Evolutionary conservation across 306 rosid species (phyloP).

Genomic region (Cucumis hystrix): DNA sequence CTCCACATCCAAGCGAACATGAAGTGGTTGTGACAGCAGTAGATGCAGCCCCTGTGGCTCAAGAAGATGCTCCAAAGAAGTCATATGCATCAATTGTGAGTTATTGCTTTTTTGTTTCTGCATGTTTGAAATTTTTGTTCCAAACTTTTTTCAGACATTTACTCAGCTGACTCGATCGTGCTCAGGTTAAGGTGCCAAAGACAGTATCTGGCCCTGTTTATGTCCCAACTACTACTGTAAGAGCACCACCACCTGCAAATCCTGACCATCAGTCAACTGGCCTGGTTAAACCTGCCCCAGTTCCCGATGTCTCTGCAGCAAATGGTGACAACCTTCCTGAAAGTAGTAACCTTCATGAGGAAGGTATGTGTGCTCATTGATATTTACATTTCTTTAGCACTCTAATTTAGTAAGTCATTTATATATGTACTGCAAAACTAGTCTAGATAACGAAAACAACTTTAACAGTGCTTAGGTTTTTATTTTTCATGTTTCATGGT

Average conservation of each 20-base stretch:
- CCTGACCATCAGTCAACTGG: slow-evolving; percentile 29
- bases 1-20: slow-evolving; percentile 26
- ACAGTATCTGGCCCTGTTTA: slow-evolving; percentile 31
- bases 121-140: not conserved
- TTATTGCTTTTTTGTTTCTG: slow-evolving; percentile 11
- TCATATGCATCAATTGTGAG: slow-evolving; percentile 93
- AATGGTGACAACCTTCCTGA: slow-evolving; percentile 45
- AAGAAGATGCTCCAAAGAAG: slow-evolving; percentile 58
- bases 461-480: not conserved
- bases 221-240: slow-evolving; percentile 34
- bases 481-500: not conserved
- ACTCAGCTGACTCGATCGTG: slow-evolving; percentile 17
- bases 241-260: slow-evolving; percentile 36
- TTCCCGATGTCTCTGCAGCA: slow-evolving; percentile 39
- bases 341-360: slow-evolving; percentile 59
- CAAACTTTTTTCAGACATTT: not conserved
- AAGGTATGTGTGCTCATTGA: slow-evolving; percentile 32
- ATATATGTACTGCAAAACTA: not conserved
- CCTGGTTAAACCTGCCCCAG: slow-evolving; percentile 36
- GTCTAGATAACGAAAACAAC: not conserved
- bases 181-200: slow-evolving; percentile 57
- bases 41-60: slow-evolving; percentile 40
- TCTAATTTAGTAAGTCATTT: not conserved
- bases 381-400: not conserved
- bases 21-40: slow-evolving; percentile 24